Evolutionary conservation across 164 flowering plant species (phyloP).

Genomic region (Vitis vinifera): ASM3070453v1 NC_081814.1:5232501-5233000

Average conservation of each 20-base stretch:
- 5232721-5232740: background rate
- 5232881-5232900: background rate
- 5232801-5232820: slow-evolving; percentile 5
- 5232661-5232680: no score
- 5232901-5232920: slow-evolving; percentile 9
- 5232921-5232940: background rate
- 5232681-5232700: background rate
- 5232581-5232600: no score
- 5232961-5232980: slow-evolving; percentile 37
- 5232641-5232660: background rate
- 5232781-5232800: background rate
- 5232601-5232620: no score
- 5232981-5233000: slow-evolving; percentile 54
- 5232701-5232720: background rate
- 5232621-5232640: no score
- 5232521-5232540: no score
- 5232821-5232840: background rate
- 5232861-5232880: slow-evolving; percentile 10
- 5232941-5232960: slow-evolving; percentile 6
- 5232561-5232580: no score
- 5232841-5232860: slow-evolving; percentile 1
- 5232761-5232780: background rate
- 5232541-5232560: no score
- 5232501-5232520: no score
- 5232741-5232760: background rate